Conservation (phyloP, 2,329 filamentous ascomycete species). For the Scedosporium apiospermum region DNA sequence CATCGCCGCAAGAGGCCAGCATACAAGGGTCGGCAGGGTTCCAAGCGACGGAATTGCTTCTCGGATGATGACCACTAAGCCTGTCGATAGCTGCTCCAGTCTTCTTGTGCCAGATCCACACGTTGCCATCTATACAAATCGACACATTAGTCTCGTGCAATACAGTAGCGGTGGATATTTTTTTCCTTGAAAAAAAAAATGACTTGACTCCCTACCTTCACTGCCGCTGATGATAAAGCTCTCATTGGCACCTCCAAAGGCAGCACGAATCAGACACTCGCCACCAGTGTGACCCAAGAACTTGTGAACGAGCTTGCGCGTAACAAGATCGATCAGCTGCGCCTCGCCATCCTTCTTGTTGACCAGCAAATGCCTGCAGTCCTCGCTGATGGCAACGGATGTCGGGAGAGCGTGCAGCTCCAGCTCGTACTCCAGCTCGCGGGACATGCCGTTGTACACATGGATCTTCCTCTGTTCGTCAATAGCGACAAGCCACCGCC, state of each 20-base stretch:
- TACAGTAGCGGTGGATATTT: neutral
- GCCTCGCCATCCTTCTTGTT: constrained; percentile 72
- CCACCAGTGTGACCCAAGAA: constrained; percentile 70
- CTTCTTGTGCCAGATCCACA: constrained; percentile 88
- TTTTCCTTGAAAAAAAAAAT: neutral
- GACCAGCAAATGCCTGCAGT: constrained; percentile 73
- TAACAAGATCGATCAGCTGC: constrained; percentile 67
- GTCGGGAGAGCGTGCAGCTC: constrained; percentile 54
- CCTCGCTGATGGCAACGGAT: constrained; percentile 70
- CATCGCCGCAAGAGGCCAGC: constrained; percentile 88
- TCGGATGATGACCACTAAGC: constrained; percentile 62
- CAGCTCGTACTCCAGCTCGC: constrained; percentile 65
- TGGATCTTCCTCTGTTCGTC: constrained; percentile 62
- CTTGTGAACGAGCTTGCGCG: constrained; percentile 59
- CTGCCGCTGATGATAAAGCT: constrained; percentile 88
- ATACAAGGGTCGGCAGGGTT: constrained; percentile 73
- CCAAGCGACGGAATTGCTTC: constrained; percentile 86
- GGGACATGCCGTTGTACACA: constrained; percentile 71
- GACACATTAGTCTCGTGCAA: constrained; percentile 13
- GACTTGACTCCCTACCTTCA: constrained; percentile 34
- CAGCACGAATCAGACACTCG: constrained; percentile 69
- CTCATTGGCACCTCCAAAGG: constrained; percentile 83
- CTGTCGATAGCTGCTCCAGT: constrained; percentile 68
- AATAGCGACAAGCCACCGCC: constrained; percentile 69
- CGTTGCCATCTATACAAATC: constrained; percentile 39